Evolutionary conservation across 2,329 filamentous ascomycete species (phyloP).

Genomic region (Trichoderma oligosporum): DNA sequence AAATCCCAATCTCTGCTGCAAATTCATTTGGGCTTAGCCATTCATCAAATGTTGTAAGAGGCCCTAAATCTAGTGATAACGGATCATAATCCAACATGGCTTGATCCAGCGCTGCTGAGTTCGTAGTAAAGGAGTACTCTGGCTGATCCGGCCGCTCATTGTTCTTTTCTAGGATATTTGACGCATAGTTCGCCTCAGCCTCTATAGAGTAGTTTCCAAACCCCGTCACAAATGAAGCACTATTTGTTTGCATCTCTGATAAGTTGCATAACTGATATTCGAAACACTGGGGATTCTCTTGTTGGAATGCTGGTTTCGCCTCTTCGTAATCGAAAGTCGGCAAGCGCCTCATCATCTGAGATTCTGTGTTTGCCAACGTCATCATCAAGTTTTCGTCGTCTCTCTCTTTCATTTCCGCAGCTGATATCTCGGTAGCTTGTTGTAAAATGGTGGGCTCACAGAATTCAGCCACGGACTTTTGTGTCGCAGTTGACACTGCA

Average conservation of each 20-base stretch:
- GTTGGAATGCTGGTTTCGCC: not conserved
- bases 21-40: constrained; percentile 19
- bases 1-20: not conserved
- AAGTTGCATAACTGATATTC: not conserved
- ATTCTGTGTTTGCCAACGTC: not conserved
- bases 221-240: not conserved
- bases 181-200: not conserved
- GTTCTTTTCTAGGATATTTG: not conserved
- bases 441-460: too few species aligned
- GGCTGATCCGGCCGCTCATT: not conserved
- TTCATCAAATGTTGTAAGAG: constrained; percentile 23
- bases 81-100: not conserved
- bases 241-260: not conserved
- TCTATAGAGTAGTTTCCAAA: not conserved
- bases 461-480: not conserved
- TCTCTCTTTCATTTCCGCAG: not conserved
- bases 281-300: not conserved
- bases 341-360: too few species aligned
- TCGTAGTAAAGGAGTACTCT: not conserved
- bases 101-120: not conserved
- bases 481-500: not conserved
- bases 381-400: not conserved
- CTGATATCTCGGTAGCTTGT: not conserved
- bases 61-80: constrained; percentile 5
- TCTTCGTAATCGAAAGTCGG: not conserved